These are phyloP conservation scores for Cucumis cinereus DNA, from an alignment of 306 rosid species.

Conservation along the genomic window DNA sequence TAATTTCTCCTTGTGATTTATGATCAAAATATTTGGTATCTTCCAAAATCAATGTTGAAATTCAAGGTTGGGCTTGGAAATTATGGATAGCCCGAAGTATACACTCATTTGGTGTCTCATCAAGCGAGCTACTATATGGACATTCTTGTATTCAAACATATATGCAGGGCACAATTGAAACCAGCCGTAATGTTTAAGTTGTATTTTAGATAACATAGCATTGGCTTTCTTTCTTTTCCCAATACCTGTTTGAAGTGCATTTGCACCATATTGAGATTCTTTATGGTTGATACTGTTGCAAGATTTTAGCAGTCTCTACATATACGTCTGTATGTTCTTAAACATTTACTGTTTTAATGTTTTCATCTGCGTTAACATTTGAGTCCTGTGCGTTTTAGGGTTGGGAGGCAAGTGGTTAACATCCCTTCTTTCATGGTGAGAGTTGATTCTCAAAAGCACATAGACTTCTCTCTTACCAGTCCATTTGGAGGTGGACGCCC, in stretches of 20 bases:
- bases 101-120: not conserved
- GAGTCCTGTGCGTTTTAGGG: not conserved
- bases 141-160: not conserved
- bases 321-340: not conserved
- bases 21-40: not conserved
- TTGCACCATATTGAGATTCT: not conserved
- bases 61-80: not conserved
- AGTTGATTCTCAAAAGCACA: conserved; percentile 29
- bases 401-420: conserved; percentile 28
- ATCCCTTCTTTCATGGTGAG: conserved; percentile 30
- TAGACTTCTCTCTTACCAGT: conserved; percentile 23
- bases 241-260: not conserved
- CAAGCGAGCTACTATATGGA: not conserved
- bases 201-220: not conserved
- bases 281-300: not conserved
- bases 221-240: not conserved
- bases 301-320: not conserved
- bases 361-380: not conserved
- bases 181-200: not conserved
- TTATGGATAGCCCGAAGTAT: not conserved
- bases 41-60: not conserved
- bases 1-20: not conserved
- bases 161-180: not conserved
- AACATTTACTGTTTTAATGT: not conserved
- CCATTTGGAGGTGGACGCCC: conserved; percentile 31